Percentiles rank a stretch among this genome's conserved stretches.
phyloP scores from a whole-genome alignment of 2,329 filamentous ascomycete species.

The Colletotrichum spinosum region DNA sequence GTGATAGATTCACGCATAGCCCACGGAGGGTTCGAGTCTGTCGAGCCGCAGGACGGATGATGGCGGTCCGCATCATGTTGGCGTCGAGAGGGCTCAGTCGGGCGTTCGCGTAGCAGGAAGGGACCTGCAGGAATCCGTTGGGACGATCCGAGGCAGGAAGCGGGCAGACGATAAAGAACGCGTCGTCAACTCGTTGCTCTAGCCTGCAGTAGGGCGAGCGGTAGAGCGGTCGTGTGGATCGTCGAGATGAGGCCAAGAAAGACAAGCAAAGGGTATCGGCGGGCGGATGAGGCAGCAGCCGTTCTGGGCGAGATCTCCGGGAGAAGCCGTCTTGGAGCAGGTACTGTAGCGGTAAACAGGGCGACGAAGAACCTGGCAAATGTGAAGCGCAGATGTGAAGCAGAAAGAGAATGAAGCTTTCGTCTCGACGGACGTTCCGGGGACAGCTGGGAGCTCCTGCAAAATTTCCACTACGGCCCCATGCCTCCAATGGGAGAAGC shows the following conservation, averaged over 20 bases:
- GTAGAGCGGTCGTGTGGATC: slow-evolving; percentile 7
- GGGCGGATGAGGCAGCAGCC: slow-evolving; percentile 18
- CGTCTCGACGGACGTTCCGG: slow-evolving; percentile 27
- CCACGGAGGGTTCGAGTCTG: slow-evolving; percentile 54
- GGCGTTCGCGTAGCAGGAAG: slow-evolving; percentile 13
- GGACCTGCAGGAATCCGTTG: slow-evolving; percentile 16
- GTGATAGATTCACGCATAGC: slow-evolving; percentile 53
- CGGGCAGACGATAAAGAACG: slow-evolving; percentile 15
- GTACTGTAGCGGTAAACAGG: background rate
- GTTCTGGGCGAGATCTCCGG: slow-evolving; percentile 14
- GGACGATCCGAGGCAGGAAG: slow-evolving; percentile 10
- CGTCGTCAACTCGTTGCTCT: slow-evolving; percentile 15
- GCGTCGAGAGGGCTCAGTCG: slow-evolving; percentile 15
- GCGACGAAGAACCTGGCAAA: slow-evolving; percentile 1
- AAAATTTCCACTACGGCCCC: slow-evolving; percentile 35
- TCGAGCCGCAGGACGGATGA: slow-evolving; percentile 37
- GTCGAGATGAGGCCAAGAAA: slow-evolving; percentile 30
- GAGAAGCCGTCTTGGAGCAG: slow-evolving; percentile 25
- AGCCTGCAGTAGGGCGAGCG: slow-evolving; percentile 20
- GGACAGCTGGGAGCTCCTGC: slow-evolving; percentile 32
- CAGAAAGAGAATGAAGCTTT: slow-evolving; percentile 19
- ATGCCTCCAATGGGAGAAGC: slow-evolving; percentile 26
- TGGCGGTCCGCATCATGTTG: slow-evolving; percentile 53
- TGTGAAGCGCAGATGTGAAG: slow-evolving; percentile 22
- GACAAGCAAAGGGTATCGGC: slow-evolving; percentile 25